Percentiles rank a stretch among this genome's conserved stretches.
Conservation (phyloP, 345 rosid genomes). For the Camelina sativa region DNA sequence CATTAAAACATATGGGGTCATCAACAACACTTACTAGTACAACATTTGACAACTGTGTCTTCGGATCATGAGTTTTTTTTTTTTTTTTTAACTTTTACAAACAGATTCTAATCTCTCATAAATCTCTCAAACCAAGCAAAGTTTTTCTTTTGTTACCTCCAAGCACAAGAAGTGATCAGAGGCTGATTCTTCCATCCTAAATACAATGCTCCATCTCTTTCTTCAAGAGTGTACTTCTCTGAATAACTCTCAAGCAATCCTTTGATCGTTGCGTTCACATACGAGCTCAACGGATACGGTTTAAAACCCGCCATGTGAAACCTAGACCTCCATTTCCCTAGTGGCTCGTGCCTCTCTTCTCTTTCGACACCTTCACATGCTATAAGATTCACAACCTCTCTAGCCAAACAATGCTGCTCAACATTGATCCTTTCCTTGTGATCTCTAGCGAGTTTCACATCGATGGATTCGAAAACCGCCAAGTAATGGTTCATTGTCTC, state of each 20-base stretch:
- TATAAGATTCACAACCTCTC: constrained; percentile 88
- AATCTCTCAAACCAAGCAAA: not conserved
- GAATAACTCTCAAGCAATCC: constrained; percentile 65
- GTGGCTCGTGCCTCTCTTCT: constrained; percentile 84
- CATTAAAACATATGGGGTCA: constrained; percentile 4
- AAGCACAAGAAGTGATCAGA: constrained; percentile 77
- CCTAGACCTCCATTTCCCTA: constrained; percentile 85
- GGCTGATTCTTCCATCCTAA: constrained; percentile 92
- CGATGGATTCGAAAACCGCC: constrained; percentile 83
- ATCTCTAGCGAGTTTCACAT: constrained; percentile 71
- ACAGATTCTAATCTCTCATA: constrained; percentile 26
- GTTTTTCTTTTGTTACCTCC: constrained; percentile 55
- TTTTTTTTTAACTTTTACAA: not conserved
- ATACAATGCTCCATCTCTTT: constrained; percentile 72
- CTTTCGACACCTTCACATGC: constrained; percentile 95
- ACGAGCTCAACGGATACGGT: constrained; percentile 71
- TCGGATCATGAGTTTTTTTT: constrained; percentile 5
- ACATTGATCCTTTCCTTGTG: constrained; percentile 82
- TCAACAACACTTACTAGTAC: constrained; percentile 35
- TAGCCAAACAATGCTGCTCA: constrained; percentile 96
- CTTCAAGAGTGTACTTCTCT: constrained; percentile 72
- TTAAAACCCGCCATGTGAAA: constrained; percentile 88
- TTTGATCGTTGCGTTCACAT: constrained; percentile 77
- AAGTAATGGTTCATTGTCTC: constrained; percentile 74
- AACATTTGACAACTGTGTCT: constrained; percentile 34